A percentile compares a stretch with the other conserved stretches of the same genome.
Evolutionary conservation across 257 asterid genomes (phyloP).

Genomic region (Plectranthus barbatus): DNA sequence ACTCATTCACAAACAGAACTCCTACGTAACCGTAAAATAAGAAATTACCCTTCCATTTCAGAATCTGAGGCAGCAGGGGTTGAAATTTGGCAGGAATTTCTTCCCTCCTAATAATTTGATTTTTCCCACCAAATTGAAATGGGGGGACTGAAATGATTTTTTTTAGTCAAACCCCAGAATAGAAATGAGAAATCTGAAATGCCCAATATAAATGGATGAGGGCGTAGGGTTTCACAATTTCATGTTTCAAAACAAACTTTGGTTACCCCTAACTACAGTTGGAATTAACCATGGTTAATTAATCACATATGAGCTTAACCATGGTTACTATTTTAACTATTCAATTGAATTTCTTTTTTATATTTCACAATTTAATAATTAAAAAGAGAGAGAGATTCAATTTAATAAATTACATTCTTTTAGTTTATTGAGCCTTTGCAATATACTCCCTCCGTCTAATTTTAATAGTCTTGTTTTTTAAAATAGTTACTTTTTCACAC

Average conservation of each 20-base stretch:
- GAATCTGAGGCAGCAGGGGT: constrained; percentile 15
- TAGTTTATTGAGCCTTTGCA: too few relatives aligned
- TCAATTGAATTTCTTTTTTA: background rate
- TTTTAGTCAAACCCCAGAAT: constrained; percentile 36
- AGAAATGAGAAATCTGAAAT: constrained; percentile 24
- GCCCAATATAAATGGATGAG: constrained; percentile 23
- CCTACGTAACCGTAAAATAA: background rate
- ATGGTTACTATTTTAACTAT: constrained; percentile 24
- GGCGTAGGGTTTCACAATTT: constrained; percentile 25
- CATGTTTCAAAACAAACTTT: constrained; percentile 21
- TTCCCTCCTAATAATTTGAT: constrained; percentile 1
- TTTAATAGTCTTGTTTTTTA: too few relatives aligned
- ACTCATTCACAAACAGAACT: constrained; percentile 4
- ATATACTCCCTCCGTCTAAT: too few relatives aligned
- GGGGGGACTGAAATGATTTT: constrained; percentile 25
- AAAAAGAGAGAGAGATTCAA: background rate
- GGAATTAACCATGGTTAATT: constrained; percentile 22
- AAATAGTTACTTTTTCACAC: too few relatives aligned
- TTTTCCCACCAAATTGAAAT: constrained; percentile 37
- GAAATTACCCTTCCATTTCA: constrained; percentile 15
- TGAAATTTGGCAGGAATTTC: constrained; percentile 13
- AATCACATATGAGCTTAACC: constrained; percentile 19
- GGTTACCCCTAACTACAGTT: constrained; percentile 33
- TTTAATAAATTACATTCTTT: background rate
- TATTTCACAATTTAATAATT: too few relatives aligned